These are phyloP conservation scores for Coemansia sp. DNA, from an alignment of 192 early-diverging fungal species.

Conservation along the genomic window DNA sequence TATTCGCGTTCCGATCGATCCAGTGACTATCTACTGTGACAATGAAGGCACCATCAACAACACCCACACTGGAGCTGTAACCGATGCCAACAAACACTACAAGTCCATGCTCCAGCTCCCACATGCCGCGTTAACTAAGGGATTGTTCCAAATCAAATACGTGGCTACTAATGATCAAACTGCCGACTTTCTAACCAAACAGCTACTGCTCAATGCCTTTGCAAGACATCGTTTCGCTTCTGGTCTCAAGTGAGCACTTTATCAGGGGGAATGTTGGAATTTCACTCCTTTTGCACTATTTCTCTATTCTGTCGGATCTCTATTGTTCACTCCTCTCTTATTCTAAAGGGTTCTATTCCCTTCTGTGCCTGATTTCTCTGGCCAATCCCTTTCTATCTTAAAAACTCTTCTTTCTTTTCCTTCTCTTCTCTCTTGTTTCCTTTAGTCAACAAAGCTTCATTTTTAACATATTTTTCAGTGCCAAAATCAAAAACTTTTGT, in stretches of 20 bases:
- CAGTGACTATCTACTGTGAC: background rate
- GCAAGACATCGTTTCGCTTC: background rate
- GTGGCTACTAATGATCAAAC: conserved; percentile 2
- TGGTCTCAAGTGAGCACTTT: conserved; percentile 6
- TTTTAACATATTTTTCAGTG: no score
- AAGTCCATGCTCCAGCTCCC: conserved; percentile 6
- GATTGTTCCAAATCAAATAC: background rate
- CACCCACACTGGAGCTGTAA: background rate
- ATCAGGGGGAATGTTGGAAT: conserved; percentile 9
- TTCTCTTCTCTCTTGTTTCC: no score
- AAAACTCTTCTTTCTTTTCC: no score
- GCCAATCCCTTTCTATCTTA: no score
- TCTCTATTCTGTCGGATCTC: no score
- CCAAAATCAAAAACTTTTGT: no score
- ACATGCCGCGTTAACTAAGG: background rate
- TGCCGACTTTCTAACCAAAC: conserved; percentile 9
- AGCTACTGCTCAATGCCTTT: background rate
- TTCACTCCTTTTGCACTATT: no score
- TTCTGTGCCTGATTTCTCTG: no score
- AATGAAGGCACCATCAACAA: conserved; percentile 3
- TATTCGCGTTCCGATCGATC: background rate
- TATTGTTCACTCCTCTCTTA: no score
- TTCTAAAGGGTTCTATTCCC: no score
- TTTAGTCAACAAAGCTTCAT: no score
- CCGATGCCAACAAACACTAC: conserved; percentile 10